Conservation (phyloP, 768 basidiomycete species). For the Podaxis sp. region DNA sequence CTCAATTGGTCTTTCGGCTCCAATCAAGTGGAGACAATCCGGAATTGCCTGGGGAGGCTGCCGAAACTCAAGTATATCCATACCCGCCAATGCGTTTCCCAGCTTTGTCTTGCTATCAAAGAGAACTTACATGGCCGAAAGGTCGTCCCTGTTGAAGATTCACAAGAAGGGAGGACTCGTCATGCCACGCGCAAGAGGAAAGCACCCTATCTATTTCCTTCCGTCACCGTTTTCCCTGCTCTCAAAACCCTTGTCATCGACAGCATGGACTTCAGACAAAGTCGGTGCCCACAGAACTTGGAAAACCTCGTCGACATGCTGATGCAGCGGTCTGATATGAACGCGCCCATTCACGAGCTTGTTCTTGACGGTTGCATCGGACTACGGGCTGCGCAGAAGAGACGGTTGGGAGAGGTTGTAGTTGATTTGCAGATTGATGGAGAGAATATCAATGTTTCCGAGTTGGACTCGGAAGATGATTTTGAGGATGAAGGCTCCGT, state of each 20-base stretch:
- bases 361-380: not conserved
- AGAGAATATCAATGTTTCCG: not conserved
- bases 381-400: not conserved
- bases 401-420: conserved; percentile 6
- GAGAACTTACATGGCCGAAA: not conserved
- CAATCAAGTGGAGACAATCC: not conserved
- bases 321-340: conserved; percentile 9
- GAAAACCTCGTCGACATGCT: not conserved
- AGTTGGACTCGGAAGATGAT: not conserved
- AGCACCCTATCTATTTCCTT: not conserved
- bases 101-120: not conserved
- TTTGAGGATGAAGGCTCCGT: not conserved
- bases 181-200: not conserved
- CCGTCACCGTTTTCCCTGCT: conserved; percentile 9
- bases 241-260: conserved; percentile 3
- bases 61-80: not conserved
- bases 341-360: conserved; percentile 5
- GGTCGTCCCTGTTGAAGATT: not conserved
- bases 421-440: conserved; percentile 9
- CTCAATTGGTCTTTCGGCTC: not conserved
- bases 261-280: not conserved
- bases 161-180: not conserved
- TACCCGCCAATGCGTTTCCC: not conserved
- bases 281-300: not conserved
- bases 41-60: conserved; percentile 2